A percentile compares a stretch with the other conserved stretches of the same genome.
phyloP scores from a whole-genome alignment of 768 basidiomycete species.

The Porphyrellus cyaneotinctus region DNA sequence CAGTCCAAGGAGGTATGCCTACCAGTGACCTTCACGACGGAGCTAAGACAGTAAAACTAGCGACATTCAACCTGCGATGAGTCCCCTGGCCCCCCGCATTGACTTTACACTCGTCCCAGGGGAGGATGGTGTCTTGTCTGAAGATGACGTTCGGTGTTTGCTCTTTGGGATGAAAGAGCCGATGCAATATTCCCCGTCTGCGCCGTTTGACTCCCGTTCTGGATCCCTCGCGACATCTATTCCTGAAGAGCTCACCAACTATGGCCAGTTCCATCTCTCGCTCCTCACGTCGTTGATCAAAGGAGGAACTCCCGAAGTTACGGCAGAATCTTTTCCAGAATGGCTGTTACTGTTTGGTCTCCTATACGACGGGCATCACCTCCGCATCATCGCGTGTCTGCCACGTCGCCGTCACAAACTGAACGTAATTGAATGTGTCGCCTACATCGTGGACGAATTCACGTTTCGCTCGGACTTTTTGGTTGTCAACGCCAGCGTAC shows the following conservation, averaged over 20 bases:
- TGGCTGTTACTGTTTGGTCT: slow-evolving; percentile 27
- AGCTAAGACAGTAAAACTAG: slow-evolving; percentile 11
- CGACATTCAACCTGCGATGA: neutral
- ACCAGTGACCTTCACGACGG: neutral
- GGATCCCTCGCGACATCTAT: neutral
- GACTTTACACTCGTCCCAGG: slow-evolving; percentile 16
- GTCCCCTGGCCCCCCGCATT: neutral
- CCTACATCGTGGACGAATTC: slow-evolving; percentile 23
- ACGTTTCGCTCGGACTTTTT: neutral
- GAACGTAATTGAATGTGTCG: slow-evolving; percentile 7
- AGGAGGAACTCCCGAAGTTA: neutral
- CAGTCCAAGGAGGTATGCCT: slow-evolving; percentile 15
- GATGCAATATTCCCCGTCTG: neutral
- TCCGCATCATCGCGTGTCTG: slow-evolving; percentile 22
- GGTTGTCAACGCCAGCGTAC: neutral
- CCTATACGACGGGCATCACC: slow-evolving; percentile 12
- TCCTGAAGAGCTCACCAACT: slow-evolving; percentile 10
- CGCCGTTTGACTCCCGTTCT: neutral
- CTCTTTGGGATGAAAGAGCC: slow-evolving; percentile 18
- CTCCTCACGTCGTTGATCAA: slow-evolving; percentile 10
- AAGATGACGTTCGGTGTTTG: slow-evolving; percentile 2
- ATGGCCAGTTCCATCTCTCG: slow-evolving; percentile 10
- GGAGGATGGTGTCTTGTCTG: neutral
- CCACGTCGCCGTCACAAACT: slow-evolving; percentile 7
- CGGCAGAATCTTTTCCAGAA: slow-evolving; percentile 16